Conservation (phyloP, 2,329 filamentous ascomycete species). For the Ceratocystis albifundus region DNA sequence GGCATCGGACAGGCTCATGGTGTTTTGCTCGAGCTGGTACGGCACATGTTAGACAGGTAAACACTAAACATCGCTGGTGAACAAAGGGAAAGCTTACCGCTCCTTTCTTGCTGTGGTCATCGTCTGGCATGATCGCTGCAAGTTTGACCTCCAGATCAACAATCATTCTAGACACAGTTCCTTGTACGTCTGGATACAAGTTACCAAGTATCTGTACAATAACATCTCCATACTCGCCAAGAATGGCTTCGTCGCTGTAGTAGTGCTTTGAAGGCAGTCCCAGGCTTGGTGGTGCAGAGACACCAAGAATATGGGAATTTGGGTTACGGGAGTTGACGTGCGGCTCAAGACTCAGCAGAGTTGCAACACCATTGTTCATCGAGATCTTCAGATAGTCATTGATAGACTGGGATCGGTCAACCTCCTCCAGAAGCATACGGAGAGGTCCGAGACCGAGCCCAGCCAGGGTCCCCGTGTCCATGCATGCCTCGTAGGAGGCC, state of each 20-base stretch:
- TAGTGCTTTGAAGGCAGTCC: conserved; percentile 53
- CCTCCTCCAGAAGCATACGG: conserved; percentile 42
- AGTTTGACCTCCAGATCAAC: conserved; percentile 51
- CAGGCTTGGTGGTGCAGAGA: conserved; percentile 38
- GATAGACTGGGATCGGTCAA: conserved; percentile 31
- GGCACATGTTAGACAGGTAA: not conserved
- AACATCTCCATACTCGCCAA: conserved; percentile 39
- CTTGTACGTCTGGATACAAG: conserved; percentile 31
- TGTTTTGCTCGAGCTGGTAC: conserved; percentile 35
- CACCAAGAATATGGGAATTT: conserved; percentile 30
- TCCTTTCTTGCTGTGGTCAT: conserved; percentile 48
- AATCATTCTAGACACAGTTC: conserved; percentile 34
- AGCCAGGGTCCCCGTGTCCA: conserved; percentile 48
- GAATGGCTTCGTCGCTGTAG: conserved; percentile 44
- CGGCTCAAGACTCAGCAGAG: conserved; percentile 32
- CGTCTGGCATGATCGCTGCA: conserved; percentile 46
- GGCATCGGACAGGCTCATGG: conserved; percentile 45
- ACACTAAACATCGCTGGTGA: not conserved
- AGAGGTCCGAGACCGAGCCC: conserved; percentile 46
- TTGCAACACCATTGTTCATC: conserved; percentile 35
- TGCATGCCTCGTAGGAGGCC: conserved; percentile 52
- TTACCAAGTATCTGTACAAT: conserved; percentile 26
- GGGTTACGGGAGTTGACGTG: conserved; percentile 37
- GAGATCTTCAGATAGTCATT: conserved; percentile 38
- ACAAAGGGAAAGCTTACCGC: conserved; percentile 34